Evolutionary conservation across 2,329 filamentous ascomycete genomes (phyloP), one percentile per base, ranked within the genome.

Genomic region (Nigrospora sphaerica): DNA sequence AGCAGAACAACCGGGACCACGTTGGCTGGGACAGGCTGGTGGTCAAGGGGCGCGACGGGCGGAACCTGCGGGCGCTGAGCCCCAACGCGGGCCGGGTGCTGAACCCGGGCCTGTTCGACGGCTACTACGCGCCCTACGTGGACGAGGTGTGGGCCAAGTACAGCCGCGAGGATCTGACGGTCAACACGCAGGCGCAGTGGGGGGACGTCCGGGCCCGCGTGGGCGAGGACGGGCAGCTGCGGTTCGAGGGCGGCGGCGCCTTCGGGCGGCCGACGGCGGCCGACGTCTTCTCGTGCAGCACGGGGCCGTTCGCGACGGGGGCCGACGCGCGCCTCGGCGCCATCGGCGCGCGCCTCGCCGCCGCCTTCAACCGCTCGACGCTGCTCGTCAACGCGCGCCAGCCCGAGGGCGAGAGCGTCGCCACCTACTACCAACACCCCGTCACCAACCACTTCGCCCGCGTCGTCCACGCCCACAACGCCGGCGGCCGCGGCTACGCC

Each of bases 401-500:
- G 65, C 81, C 78, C 13, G 69, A 76, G 46, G 68, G 70, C 43
- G 76, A 78, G 58, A 51, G 57, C 1, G 64, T 74, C 2, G 59
- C 58, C 6, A 49, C 48, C 31, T 79, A 77, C 61, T 79, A 80
- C 58, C 61, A 58, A 2, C 49, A 31, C 16, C 52, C 62, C 39
- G 67, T 72, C 1, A 74, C 71, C 12, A 71, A 65, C 54, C 80
- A 84, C 57, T 86, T 83, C 57, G 67, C 76, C 28, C 68, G 78
- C 9, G 68, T 85, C 33, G 71, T 86, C 2, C 83, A 86, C 61
- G 62, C 71, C 34, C 70, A 77, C 42, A 79, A 83, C 63, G 57
- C 72, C 4, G 79, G 85, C 57, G 73, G 74, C 1, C 66, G 70
- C 38, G 83, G 83, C 0, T 86, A 86, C 57, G 76, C 79, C 0